Conservation (phyloP, 805 yeast species). For the Sugiyamaella americana region DNA sequence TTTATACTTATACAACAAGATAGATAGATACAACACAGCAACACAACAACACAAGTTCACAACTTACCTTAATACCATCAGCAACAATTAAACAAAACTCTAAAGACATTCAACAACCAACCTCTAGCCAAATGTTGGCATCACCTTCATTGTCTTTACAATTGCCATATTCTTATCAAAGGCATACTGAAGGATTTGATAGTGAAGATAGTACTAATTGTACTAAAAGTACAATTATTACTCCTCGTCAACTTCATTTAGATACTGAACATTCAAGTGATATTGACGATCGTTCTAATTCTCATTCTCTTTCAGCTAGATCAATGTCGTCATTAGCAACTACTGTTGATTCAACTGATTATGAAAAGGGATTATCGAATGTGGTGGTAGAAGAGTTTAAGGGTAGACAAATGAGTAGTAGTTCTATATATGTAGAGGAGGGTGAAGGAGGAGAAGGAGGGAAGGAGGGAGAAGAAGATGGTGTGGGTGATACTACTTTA, state of each 20-base stretch:
- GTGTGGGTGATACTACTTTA: neutral
- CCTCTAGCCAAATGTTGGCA: neutral
- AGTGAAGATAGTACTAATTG: neutral
- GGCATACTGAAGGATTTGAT: neutral
- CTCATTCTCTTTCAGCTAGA: slow-evolving; percentile 10
- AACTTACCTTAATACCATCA: no score
- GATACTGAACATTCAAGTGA: neutral
- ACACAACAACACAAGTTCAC: no score
- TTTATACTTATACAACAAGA: no score
- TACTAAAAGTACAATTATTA: neutral
- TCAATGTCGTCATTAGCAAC: slow-evolving; percentile 23
- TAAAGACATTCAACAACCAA: neutral
- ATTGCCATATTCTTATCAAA: neutral
- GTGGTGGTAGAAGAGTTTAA: neutral
- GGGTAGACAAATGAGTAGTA: neutral
- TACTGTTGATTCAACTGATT: slow-evolving; percentile 15
- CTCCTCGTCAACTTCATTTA: no score
- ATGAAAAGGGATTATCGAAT: neutral
- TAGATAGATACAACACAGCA: no score
- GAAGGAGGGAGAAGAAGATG: no score
- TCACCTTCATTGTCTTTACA: neutral
- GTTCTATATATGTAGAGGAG: neutral
- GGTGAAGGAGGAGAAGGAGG: no score
- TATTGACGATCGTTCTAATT: neutral
- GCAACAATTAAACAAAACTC: neutral